Conservation (phyloP, 345 rosid genomes). For the Turritis glabra region DNA sequence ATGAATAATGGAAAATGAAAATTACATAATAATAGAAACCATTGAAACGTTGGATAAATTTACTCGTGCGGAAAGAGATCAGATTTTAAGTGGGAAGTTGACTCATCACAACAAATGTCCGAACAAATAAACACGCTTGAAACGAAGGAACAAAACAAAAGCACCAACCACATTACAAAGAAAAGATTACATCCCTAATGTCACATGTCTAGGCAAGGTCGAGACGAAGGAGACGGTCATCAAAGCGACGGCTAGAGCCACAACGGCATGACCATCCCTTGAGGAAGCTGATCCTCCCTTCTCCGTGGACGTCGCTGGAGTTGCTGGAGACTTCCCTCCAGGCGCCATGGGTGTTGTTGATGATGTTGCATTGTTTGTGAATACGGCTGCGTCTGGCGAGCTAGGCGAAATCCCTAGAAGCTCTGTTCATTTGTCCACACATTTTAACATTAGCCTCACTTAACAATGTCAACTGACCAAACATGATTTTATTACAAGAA, state of each 20-base stretch:
- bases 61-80: neutral
- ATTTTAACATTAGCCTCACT: slow-evolving; percentile 7
- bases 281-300: slow-evolving; percentile 29
- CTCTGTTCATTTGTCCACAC: slow-evolving; percentile 47
- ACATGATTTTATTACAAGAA: neutral
- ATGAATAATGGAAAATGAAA: neutral
- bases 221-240: slow-evolving; percentile 37
- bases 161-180: slow-evolving; percentile 15
- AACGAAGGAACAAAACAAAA: slow-evolving; percentile 18
- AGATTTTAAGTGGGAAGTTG: neutral
- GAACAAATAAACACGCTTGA: slow-evolving; percentile 11
- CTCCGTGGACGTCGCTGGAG: slow-evolving; percentile 21
- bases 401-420: slow-evolving; percentile 74
- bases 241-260: slow-evolving; percentile 25
- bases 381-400: slow-evolving; percentile 81
- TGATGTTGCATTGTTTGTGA: slow-evolving; percentile 45
- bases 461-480: slow-evolving; percentile 4
- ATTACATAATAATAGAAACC: too few species aligned
- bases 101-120: slow-evolving; percentile 25
- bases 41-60: neutral
- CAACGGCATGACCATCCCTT: slow-evolving; percentile 14
- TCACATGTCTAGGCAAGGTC: slow-evolving; percentile 23
- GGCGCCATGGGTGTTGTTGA: slow-evolving; percentile 29
- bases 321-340: slow-evolving; percentile 23
- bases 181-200: slow-evolving; percentile 18